Evolutionary conservation across 164 flowering plant genomes (phyloP).

Genomic region (Echeveria elegans): DNA sequence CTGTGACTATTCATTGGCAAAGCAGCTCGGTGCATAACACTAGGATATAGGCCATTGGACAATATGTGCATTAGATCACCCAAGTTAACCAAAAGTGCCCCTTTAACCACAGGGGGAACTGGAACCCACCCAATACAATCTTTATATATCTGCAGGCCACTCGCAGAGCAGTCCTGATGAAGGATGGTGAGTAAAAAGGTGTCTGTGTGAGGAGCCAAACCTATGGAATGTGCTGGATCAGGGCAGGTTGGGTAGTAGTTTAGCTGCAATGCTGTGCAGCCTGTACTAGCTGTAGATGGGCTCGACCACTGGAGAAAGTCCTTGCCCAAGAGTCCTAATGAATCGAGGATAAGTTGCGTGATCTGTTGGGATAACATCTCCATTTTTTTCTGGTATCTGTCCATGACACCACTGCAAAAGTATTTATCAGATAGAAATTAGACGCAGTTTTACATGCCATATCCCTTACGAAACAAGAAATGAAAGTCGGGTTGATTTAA

Average conservation of each 20-base stretch:
- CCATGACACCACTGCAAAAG: slow-evolving; percentile 34
- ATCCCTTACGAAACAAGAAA: neutral
- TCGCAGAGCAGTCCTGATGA: slow-evolving; percentile 23
- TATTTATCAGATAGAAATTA: slow-evolving; percentile 4
- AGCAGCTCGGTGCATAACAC: slow-evolving; percentile 37
- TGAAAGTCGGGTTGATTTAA: neutral
- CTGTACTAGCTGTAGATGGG: slow-evolving; percentile 1
- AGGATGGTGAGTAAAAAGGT: slow-evolving; percentile 46
- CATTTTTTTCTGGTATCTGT: slow-evolving; percentile 42
- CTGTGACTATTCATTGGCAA: slow-evolving; percentile 28
- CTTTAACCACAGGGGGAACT: slow-evolving; percentile 20
- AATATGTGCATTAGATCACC: slow-evolving; percentile 53
- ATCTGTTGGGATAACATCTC: slow-evolving; percentile 24
- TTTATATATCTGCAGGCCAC: slow-evolving; percentile 37
- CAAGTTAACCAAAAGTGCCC: slow-evolving; percentile 41
- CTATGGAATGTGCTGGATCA: slow-evolving; percentile 46
- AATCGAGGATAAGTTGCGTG: slow-evolving; percentile 21
- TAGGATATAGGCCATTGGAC: slow-evolving; percentile 29
- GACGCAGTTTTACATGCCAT: neutral
- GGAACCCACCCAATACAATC: slow-evolving; percentile 37
- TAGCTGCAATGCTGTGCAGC: slow-evolving; percentile 34
- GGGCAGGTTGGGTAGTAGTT: slow-evolving; percentile 62
- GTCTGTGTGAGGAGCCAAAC: slow-evolving; percentile 64
- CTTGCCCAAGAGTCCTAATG: slow-evolving; percentile 20
- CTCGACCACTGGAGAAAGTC: slow-evolving; percentile 3